phyloP scores from a whole-genome alignment of 306 rosid genomes.

The cucumber (Cucumis sativus) region DNA sequence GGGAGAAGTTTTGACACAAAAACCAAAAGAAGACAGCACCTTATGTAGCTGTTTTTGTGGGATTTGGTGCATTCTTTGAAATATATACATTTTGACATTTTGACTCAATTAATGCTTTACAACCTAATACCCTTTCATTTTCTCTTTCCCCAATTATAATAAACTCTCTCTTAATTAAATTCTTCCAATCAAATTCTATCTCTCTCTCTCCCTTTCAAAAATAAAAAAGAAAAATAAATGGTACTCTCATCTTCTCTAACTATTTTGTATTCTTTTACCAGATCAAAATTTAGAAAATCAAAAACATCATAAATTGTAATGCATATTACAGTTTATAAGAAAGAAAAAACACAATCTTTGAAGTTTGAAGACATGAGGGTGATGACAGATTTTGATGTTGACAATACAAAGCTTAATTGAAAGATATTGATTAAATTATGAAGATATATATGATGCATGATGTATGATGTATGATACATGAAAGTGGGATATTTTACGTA shows the following conservation, averaged over 20 bases:
- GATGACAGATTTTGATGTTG: neutral
- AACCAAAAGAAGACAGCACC: constrained; percentile 5
- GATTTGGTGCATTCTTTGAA: constrained; percentile 4
- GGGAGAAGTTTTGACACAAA: neutral
- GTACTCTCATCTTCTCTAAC: no score
- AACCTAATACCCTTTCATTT: neutral
- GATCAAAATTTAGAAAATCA: neutral
- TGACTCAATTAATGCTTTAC: neutral
- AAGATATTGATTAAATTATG: no score
- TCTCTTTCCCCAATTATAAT: neutral
- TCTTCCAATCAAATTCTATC: neutral
- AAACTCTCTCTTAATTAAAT: neutral
- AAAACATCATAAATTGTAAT: no score
- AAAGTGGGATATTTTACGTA: neutral
- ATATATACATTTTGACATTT: neutral
- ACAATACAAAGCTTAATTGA: neutral
- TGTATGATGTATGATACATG: neutral
- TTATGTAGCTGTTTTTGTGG: constrained; percentile 1
- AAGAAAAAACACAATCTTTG: no score
- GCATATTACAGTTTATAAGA: no score
- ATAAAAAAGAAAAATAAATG: no score
- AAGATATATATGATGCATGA: no score
- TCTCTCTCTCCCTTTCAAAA: neutral
- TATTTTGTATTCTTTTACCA: neutral
- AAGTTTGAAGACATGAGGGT: no score